Evolutionary conservation across 202 grass and related monocot species (phyloP), one percentile per base, ranked within the genome.

Genomic region (Schoenoplectus tabernaemontani): DNA sequence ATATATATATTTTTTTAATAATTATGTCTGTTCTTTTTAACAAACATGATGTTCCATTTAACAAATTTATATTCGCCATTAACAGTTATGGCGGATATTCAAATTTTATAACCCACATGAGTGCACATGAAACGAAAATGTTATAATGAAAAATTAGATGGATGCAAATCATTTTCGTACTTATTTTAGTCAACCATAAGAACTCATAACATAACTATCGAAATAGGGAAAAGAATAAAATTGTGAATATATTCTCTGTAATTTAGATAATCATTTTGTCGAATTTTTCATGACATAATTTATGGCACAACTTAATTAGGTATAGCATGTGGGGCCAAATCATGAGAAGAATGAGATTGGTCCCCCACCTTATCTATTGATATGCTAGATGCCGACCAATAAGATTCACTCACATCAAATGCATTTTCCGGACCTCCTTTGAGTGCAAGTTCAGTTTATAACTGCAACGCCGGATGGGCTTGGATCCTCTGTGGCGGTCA

Each of bases 351-450:
- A 43, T 13, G 0, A 28, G 22, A 28, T 7, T 71, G 42, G 67
- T 44, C 23, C 67, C 65, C 67, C 67, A 71, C 42, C 23, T 71
- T 71, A 71, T 7, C 33, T 56, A 59, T 50, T 59, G 36, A 78
- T 56, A 56, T 39, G 28, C 54, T 59, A 59, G 54, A 60, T 78
- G 75, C 34, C 75, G 37, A 78, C 54, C 51, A 78, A 59, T 78
- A 24, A 60, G 75, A 78, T 60, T 60, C 75, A 78, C 11, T 78
- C 75, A 53, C 44, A 73, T 73, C 69, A 78, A 78, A 43, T 39
- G 54, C 48, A 78, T 78, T 53, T 59, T 59, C 57, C 43, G 47
- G 19, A 60, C 9, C 54, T 60, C 36, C 75, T 78, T 78, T 78
- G 75, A 78, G 75, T 78, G 42, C 51, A 78, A 60, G 34, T 78